Evolutionary conservation across 2,329 filamentous ascomycete genomes (phyloP), one percentile per base, ranked within the genome.

Genomic region (Fonsecaea pedrosoi): DNA sequence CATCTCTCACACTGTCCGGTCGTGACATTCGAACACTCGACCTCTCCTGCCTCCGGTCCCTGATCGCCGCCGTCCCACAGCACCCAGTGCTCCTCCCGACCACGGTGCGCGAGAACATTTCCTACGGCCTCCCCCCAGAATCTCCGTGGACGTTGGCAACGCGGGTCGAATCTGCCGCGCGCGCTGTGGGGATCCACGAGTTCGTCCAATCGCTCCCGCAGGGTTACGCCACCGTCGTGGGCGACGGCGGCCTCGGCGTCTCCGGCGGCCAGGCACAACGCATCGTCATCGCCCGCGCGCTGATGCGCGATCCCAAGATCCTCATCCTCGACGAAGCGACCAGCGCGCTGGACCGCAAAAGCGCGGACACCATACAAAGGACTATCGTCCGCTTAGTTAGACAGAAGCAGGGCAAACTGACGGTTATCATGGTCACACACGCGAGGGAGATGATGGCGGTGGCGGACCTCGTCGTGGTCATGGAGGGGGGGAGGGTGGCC

Each of bases 321-420:
- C 79, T 97, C 15, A 85, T 97, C 1, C 80, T 97, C 1, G 94
- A 98, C 73, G 94, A 97, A 79, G 92, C 93, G 0, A 97, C 94
- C 0, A 91, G 89, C 32, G 90, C 90, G 0, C 82, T 98, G 0
- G 94, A 97, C 74, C 83, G 84, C 0, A 86, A 89, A 71, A 89
- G 85, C 45, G 89, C 91, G 0, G 83, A 83, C 2, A 78, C 84
- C 1, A 85, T 97, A 3, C 82, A 90, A 12, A 78, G 84, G 8
- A 89, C 89, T 0, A 82, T 96, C 57, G 67, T 25, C 62, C 67
- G 54, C 50, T 60, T 69, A 40, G 35, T 57, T 37, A 12, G n/a
- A 45, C 53, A 38, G 63, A 64, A 30, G 73, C 73, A 12, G 69
- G 18, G 30, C 13, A 73, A 3, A n/a, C 85, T 92, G 77, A 90